Evolutionary conservation across 2,329 filamentous ascomycete genomes (phyloP).

Genomic region (Biscogniauxia sp.): DNA sequence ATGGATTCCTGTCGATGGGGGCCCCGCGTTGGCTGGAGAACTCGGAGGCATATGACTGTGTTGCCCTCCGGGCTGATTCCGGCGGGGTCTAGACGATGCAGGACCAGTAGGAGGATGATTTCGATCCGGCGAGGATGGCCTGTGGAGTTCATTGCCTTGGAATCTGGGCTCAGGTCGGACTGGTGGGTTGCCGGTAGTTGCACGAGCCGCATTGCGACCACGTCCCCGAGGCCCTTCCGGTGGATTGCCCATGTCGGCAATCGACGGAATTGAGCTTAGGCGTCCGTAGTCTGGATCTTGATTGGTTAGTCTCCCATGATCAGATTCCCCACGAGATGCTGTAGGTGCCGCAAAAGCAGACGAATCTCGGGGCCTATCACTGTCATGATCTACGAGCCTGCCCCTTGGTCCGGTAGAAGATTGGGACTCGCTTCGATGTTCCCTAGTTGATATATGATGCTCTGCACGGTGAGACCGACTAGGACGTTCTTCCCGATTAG

Average conservation of each 20-base stretch:
- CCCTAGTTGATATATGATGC: slow-evolving; percentile 29
- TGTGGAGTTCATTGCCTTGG: slow-evolving; percentile 38
- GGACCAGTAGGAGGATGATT: slow-evolving; percentile 51
- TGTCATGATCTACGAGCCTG: slow-evolving; percentile 36
- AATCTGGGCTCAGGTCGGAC: slow-evolving; percentile 44
- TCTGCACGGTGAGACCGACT: slow-evolving; percentile 42
- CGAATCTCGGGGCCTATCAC: slow-evolving; percentile 43
- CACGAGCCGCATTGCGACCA: slow-evolving; percentile 43
- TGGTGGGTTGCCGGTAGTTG: slow-evolving; percentile 37
- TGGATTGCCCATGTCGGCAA: slow-evolving; percentile 39
- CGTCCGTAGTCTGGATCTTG: slow-evolving; percentile 64
- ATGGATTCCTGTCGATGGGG: slow-evolving; percentile 28
- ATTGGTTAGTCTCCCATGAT: slow-evolving; percentile 49
- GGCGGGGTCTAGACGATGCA: slow-evolving; percentile 47
- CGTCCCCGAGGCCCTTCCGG: slow-evolving; percentile 57
- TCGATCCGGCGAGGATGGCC: slow-evolving; percentile 47
- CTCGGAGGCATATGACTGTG: slow-evolving; percentile 24
- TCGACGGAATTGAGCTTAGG: slow-evolving; percentile 51
- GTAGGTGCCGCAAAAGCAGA: slow-evolving; percentile 37
- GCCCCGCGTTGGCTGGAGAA: slow-evolving; percentile 20
- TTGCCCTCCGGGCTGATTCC: slow-evolving; percentile 35
- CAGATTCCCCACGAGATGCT: slow-evolving; percentile 42
- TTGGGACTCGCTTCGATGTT: slow-evolving; percentile 30
- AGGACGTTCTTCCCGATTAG: slow-evolving; percentile 46
- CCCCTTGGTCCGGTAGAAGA: slow-evolving; percentile 24